Conservation (phyloP, 192 early-diverging fungal genomes). For the Entophlyctis luteolus region DNA sequence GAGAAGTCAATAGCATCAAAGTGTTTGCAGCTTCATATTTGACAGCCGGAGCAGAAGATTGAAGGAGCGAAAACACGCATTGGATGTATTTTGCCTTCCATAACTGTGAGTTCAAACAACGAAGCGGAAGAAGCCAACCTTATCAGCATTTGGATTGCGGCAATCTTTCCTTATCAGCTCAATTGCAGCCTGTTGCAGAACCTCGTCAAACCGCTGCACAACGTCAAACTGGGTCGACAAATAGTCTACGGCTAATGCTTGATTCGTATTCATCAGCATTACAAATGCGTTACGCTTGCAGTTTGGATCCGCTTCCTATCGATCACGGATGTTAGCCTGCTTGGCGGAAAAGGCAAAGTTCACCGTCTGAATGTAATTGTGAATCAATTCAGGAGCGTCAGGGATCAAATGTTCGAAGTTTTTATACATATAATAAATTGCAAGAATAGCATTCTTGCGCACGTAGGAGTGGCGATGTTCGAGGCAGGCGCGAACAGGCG, state of each 20-base stretch:
- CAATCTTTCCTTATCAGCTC: conserved; percentile 93
- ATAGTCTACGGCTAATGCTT: conserved; percentile 78
- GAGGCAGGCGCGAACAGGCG: conserved; percentile 81
- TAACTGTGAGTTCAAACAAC: neutral
- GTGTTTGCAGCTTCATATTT: conserved; percentile 97
- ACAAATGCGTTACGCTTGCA: conserved; percentile 91
- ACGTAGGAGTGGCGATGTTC: conserved; percentile 75
- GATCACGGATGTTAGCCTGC: neutral
- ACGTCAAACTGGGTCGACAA: conserved; percentile 68
- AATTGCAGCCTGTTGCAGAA: conserved; percentile 88
- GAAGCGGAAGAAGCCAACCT: conserved; percentile 46
- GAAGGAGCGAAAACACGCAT: conserved; percentile 81
- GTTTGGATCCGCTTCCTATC: conserved; percentile 85
- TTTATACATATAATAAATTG: conserved; percentile 85
- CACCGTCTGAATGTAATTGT: conserved; percentile 47
- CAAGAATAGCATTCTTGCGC: conserved; percentile 94
- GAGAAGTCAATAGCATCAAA: conserved; percentile 79
- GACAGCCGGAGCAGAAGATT: conserved; percentile 78
- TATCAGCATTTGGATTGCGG: conserved; percentile 72
- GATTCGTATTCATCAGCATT: conserved; percentile 80
- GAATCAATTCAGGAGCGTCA: conserved; percentile 87
- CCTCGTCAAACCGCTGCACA: conserved; percentile 81
- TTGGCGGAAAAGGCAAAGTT: neutral
- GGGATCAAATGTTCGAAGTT: conserved; percentile 89
- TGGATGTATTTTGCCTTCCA: conserved; percentile 82